These are phyloP conservation scores for Leishmania lainsoni DNA, from an alignment of 208 protist genomes.

Conservation along the genomic window DNA sequence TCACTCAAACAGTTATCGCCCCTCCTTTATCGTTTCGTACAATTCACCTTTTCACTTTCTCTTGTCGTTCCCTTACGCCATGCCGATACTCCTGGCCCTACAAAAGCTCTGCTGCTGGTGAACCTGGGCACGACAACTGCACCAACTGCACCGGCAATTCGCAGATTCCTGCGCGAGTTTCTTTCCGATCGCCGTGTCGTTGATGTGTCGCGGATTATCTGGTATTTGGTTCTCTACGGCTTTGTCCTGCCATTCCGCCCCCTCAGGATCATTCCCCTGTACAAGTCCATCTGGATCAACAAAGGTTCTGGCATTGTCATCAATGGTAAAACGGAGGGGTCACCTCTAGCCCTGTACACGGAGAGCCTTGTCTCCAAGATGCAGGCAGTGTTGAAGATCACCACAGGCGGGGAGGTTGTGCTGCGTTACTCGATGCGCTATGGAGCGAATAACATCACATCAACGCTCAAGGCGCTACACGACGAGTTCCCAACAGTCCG, in stretches of 20 bases:
- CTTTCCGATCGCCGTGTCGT: slow-evolving; percentile 52
- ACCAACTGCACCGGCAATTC: slow-evolving; percentile 19
- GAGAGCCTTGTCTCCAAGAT: slow-evolving; percentile 12
- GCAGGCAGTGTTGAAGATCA: not conserved
- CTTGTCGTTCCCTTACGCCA: slow-evolving; percentile 6
- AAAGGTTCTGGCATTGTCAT: slow-evolving; percentile 9
- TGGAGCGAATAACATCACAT: slow-evolving; percentile 29
- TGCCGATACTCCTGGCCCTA: not conserved
- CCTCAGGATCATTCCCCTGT: slow-evolving; percentile 23
- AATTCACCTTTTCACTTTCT: not conserved
- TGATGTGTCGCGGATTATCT: slow-evolving; percentile 42
- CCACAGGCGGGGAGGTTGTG: slow-evolving; percentile 10
- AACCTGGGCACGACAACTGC: slow-evolving; percentile 38
- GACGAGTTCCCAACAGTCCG: slow-evolving; percentile 16
- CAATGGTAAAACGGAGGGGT: slow-evolving; percentile 21
- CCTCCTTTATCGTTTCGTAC: not conserved
- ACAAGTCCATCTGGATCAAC: slow-evolving; percentile 42
- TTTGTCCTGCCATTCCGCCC: slow-evolving; percentile 57
- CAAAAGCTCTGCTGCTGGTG: slow-evolving; percentile 41
- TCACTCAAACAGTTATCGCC: not conserved
- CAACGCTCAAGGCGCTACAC: slow-evolving; percentile 12
- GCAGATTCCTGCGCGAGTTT: slow-evolving; percentile 35
- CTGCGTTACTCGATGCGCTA: slow-evolving; percentile 41
- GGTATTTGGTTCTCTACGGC: slow-evolving; percentile 50
- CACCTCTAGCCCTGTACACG: slow-evolving; percentile 14